A percentile compares a stretch with the other conserved stretches of the same genome.
These are phyloP conservation scores for Fraxinus albicans DNA, from an alignment of 305 asterid species.

Conservation along the genomic window DNA sequence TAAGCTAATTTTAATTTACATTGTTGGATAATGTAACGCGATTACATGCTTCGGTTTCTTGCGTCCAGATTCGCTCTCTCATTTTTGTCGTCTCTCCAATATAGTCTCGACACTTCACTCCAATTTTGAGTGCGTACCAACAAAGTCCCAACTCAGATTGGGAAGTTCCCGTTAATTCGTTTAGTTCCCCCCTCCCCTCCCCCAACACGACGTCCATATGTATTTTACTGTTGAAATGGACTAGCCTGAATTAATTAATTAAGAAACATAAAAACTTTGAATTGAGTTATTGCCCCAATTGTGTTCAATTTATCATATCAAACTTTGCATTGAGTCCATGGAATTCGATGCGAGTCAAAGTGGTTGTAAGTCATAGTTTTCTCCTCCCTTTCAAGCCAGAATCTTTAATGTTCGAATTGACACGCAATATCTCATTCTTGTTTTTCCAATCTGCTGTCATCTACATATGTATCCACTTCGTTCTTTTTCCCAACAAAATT, in stretches of 20 bases:
- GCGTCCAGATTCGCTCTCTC: neutral
- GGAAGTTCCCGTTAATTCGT: neutral
- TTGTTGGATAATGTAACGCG: neutral
- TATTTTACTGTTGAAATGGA: neutral
- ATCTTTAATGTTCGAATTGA: neutral
- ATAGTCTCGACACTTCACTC: neutral
- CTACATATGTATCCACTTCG: slow-evolving; percentile 26
- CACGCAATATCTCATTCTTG: neutral
- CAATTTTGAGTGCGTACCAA: neutral
- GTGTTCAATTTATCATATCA: neutral
- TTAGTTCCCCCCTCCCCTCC: too few species aligned
- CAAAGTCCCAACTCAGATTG: neutral
- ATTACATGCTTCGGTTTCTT: too few species aligned
- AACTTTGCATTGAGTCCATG: neutral
- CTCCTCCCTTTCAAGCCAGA: neutral
- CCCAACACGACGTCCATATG: neutral
- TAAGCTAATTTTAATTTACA: neutral
- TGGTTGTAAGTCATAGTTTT: neutral
- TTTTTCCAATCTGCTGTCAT: slow-evolving; percentile 34
- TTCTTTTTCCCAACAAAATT: slow-evolving; percentile 39
- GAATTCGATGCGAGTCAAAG: neutral
- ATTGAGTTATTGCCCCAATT: neutral
- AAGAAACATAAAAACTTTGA: neutral
- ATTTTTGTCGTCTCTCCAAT: neutral
- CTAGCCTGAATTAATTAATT: neutral